Conservation (phyloP, 2,329 filamentous ascomycete genomes). For the Sporothrix mexicana region DNA sequence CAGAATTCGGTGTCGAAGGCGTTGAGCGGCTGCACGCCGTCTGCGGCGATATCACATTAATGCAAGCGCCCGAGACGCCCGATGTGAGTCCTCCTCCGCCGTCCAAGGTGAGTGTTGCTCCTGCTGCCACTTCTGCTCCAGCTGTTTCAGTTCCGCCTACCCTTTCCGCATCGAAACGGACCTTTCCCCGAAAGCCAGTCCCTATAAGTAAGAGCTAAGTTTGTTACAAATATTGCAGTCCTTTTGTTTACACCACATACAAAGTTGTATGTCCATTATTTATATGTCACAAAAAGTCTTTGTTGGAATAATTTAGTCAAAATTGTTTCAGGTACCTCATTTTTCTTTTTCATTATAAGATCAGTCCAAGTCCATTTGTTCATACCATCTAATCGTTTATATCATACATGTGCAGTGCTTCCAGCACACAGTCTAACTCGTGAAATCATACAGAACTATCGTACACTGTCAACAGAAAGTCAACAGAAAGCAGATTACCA, state of each 20-base stretch:
- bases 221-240: too few relatives aligned
- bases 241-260: neutral
- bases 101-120: too few relatives aligned
- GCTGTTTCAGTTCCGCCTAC: too few relatives aligned
- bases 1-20: slow-evolving; percentile 1
- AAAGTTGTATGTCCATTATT: neutral
- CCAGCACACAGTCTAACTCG: neutral
- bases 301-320: neutral
- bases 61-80: neutral
- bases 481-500: neutral
- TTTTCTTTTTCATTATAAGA: neutral
- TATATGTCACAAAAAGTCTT: neutral
- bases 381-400: neutral
- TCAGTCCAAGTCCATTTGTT: neutral
- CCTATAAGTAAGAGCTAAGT: neutral
- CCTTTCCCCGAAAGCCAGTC: neutral
- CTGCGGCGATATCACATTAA: neutral
- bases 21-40: slow-evolving; percentile 6
- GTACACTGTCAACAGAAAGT: neutral
- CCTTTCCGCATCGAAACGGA: neutral
- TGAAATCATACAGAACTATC: neutral
- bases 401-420: neutral
- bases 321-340: neutral
- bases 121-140: too few relatives aligned
- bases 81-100: too few relatives aligned